Evolutionary conservation across 768 basidiomycete species (phyloP).

Genomic region (Phaffia australis): DNA sequence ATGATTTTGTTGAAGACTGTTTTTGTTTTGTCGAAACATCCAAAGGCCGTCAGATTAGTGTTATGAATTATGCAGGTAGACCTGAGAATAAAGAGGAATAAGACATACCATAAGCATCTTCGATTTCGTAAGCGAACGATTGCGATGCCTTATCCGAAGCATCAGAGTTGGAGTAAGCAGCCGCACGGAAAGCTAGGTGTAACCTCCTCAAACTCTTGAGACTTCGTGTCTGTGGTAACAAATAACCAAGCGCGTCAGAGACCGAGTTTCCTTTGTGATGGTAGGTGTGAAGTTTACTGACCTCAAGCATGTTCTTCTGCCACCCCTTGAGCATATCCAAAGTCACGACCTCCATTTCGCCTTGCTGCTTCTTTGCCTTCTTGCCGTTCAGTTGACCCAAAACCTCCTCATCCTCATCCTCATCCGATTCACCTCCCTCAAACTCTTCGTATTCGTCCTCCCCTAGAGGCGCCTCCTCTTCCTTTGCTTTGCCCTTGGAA

Average conservation of each 20-base stretch:
- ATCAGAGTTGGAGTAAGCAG: constrained; percentile 75
- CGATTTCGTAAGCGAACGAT: constrained; percentile 68
- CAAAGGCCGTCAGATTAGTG: background rate
- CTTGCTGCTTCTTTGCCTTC: constrained; percentile 42
- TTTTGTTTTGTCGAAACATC: constrained; percentile 21
- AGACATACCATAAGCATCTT: constrained; percentile 58
- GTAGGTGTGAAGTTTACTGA: constrained; percentile 33
- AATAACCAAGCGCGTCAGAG: background rate
- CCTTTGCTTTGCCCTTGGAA: constrained; percentile 41
- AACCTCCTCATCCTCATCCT: constrained; percentile 41
- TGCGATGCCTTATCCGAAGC: constrained; percentile 39
- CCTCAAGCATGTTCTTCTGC: constrained; percentile 83
- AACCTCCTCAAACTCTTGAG: constrained; percentile 70
- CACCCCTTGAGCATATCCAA: constrained; percentile 58
- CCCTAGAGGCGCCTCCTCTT: constrained; percentile 38
- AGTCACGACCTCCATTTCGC: constrained; percentile 32
- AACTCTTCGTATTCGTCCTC: constrained; percentile 43
- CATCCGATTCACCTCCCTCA: constrained; percentile 29
- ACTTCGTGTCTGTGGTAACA: constrained; percentile 58
- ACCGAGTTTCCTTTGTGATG: background rate
- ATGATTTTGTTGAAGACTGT: constrained; percentile 91
- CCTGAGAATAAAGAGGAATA: background rate
- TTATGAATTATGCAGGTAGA: background rate
- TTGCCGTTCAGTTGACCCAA: constrained; percentile 34
- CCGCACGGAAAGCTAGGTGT: constrained; percentile 80